phyloP scores from a whole-genome alignment of 2,329 filamentous ascomycete species.

The Triangularia verruculosa region DNA sequence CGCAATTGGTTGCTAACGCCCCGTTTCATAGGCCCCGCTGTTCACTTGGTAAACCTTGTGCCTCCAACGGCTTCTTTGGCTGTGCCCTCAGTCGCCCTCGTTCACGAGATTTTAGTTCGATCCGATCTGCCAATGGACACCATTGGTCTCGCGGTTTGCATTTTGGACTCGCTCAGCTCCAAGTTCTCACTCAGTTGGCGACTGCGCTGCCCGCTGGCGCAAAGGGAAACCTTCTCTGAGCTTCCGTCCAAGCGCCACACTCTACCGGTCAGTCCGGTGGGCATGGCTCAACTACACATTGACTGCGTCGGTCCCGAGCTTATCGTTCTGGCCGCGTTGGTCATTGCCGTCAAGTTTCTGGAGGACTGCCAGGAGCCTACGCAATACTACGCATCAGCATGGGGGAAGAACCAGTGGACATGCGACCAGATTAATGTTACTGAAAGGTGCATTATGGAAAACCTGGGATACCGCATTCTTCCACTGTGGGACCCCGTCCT shows the following conservation, averaged over 20 bases:
- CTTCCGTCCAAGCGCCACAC: conserved; percentile 29
- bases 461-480: conserved; percentile 60
- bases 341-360: conserved; percentile 64
- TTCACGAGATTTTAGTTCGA: conserved; percentile 59
- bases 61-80: conserved; percentile 61
- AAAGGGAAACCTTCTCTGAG: conserved; percentile 30
- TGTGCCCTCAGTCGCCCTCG: conserved; percentile 54
- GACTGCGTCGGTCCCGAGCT: conserved; percentile 61
- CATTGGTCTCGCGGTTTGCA: conserved; percentile 62
- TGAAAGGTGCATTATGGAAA: conserved; percentile 62
- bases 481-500: conserved; percentile 56
- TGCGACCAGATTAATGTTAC: conserved; percentile 62
- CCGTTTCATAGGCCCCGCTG: conserved; percentile 53
- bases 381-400: conserved; percentile 50
- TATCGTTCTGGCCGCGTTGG: conserved; percentile 59
- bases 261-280: conserved; percentile 20
- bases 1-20: conserved; percentile 38
- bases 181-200: conserved; percentile 64
- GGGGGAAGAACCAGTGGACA: conserved; percentile 57
- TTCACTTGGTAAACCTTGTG: conserved; percentile 64
- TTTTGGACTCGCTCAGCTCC: conserved; percentile 62
- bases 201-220: conserved; percentile 51
- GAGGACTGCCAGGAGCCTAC: conserved; percentile 57
- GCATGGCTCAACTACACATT: conserved; percentile 47
- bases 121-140: conserved; percentile 58